Evolutionary conservation across 2,329 filamentous ascomycete genomes (phyloP), one percentile per base, ranked within the genome.

Genomic region (Ophiocordyceps polyrhachis-furcata): DNA sequence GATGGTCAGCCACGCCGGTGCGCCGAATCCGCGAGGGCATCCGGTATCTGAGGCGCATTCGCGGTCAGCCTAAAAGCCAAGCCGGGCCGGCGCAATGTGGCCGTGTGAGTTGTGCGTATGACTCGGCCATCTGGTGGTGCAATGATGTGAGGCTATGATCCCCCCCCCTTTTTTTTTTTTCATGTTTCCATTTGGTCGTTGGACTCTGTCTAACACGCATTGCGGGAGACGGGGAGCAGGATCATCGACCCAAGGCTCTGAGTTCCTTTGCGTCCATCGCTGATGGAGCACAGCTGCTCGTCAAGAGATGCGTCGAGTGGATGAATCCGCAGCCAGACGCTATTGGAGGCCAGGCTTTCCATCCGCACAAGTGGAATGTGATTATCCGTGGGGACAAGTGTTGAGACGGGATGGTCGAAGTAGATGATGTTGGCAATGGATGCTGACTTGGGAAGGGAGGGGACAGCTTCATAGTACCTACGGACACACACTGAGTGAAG

Each of bases 71-170:
- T 8, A 31, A 9, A 5, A 41, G 31, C 40, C n/a, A 35, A 19
- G 17, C 38, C 4, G 44, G 44, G 0, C 44, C 38, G 9, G 20
- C 25, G 15, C 28, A 28, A 15, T 45, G 44, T n/a, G 44, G 38
- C 25, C 44, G 44, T 12, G 44, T 45, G 28, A 45, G 44, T 19
- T 45, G 44, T 20, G 28, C 44, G 8, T 42, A 45, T 21, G 23
- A 42, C 40, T 45, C 44, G 8, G 44, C 44, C 40, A 45, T 45
- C 29, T 45, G 44, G 44, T 45, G 44, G 44, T 45, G 44, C 28
- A 45, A 45, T n/a, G 44, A 45, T 28, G 44, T 42, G 41, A 17
- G 44, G 25, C 3, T 6, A 19, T 7, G 5, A 3, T n/a, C 15
- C 19, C 17, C 29, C 29, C 2, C 13, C 3, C 21, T 42, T 23